Evolutionary conservation across 164 flowering plant species (phyloP).

Genomic region (Sextonia rubra): DNA sequence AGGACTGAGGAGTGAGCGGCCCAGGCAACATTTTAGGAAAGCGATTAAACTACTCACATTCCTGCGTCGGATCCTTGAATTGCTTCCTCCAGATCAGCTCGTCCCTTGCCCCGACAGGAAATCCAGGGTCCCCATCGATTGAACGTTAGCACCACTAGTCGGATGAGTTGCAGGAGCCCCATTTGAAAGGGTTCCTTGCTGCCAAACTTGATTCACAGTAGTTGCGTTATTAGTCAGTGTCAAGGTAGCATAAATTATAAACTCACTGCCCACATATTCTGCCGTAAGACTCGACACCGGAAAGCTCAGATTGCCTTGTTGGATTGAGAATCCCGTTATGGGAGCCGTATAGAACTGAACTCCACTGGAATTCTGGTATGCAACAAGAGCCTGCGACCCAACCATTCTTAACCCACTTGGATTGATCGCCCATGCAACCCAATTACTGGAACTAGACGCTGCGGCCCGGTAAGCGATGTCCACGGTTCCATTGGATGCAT

Average conservation of each 20-base stretch:
- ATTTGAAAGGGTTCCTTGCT: background rate
- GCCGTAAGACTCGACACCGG: background rate
- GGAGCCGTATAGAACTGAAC: slow-evolving; percentile 33
- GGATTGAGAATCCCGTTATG: background rate
- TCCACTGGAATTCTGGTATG: slow-evolving; percentile 27
- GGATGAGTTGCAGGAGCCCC: background rate
- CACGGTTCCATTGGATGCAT: background rate
- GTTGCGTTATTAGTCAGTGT: background rate
- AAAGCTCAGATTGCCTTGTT: slow-evolving; percentile 21
- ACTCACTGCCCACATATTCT: background rate
- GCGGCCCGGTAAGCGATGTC: slow-evolving; percentile 16
- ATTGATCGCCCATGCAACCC: slow-evolving; percentile 50
- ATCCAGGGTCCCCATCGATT: background rate
- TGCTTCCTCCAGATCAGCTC: slow-evolving; percentile 14
- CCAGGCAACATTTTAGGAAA: background rate
- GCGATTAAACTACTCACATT: slow-evolving; percentile 31
- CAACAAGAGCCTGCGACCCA: slow-evolving; percentile 53
- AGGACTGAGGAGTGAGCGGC: too few relatives aligned
- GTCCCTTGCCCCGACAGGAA: background rate
- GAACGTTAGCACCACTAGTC: background rate
- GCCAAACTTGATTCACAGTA: slow-evolving; percentile 3
- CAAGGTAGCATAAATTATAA: slow-evolving; percentile 1
- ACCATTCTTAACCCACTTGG: slow-evolving; percentile 27
- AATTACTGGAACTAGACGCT: background rate
- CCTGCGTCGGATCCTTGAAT: slow-evolving; percentile 18